Evolutionary conservation across 106 monocot species (phyloP).

Genomic region (Hemerocallis citrina): DNA sequence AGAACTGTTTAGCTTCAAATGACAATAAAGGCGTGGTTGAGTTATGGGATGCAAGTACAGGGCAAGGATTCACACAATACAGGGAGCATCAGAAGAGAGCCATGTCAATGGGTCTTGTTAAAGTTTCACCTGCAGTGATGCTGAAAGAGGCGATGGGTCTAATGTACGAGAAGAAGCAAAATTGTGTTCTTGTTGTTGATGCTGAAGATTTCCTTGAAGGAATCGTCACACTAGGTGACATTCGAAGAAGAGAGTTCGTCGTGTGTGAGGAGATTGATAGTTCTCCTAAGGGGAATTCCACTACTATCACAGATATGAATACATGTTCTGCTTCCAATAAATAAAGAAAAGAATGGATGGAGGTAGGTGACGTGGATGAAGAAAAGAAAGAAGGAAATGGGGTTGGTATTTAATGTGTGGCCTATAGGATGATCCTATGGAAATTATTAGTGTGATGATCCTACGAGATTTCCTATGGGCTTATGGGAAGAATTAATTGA

Average conservation of each 20-base stretch:
- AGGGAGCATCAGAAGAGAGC: constrained; percentile 78
- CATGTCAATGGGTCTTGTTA: constrained; percentile 76
- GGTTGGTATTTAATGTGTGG: no score
- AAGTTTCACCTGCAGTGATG: constrained; percentile 34
- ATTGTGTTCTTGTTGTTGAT: constrained; percentile 81
- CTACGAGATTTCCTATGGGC: no score
- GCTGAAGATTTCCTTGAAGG: constrained; percentile 85
- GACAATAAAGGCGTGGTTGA: constrained; percentile 87
- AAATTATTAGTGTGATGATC: no score
- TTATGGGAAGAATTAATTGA: no score
- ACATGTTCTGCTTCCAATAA: constrained; percentile 38
- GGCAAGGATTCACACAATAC: constrained; percentile 65
- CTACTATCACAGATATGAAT: constrained; percentile 45
- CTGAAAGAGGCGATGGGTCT: constrained; percentile 55
- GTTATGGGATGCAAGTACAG: constrained; percentile 98
- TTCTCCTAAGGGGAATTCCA: constrained; percentile 25
- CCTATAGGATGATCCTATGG: no score
- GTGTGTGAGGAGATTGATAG: constrained; percentile 8
- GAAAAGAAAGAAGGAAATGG: no score
- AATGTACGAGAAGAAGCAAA: constrained; percentile 75
- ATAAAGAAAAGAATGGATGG: constrained; percentile 24
- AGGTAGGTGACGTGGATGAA: no score
- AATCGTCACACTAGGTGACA: constrained; percentile 76
- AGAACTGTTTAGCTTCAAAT: constrained; percentile 90
- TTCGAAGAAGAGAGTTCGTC: constrained; percentile 44